Evolutionary conservation across 768 basidiomycete genomes (phyloP), one percentile per base, ranked within the genome.

Genomic region (Termitomyces sp.): DNA sequence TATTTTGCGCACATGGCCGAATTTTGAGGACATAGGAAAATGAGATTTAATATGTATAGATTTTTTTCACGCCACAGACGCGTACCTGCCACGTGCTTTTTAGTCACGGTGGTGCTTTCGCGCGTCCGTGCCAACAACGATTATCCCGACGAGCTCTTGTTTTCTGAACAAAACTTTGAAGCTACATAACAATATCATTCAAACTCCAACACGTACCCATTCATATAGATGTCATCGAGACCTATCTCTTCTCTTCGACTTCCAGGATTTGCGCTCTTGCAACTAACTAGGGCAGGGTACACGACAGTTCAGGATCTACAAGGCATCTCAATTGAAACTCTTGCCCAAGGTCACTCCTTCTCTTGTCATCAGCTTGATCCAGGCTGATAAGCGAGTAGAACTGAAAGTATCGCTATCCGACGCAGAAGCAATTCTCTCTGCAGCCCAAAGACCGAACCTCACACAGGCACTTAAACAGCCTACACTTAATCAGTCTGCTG

Each of bases 401-500:
- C 73, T 86, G 23, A 69, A 72, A 10, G 73, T 86, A 33, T 62
- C 80, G 43, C 60, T 78, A 17, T 63, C 71, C 19, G 75, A 76
- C 28, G 78, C 78, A 8, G 75, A 79, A 60, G 70, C 71, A 5
- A 67, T 87, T 55, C 68, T 85, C 38, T 67, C 73, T 2, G 71
- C 73, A 28, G 70, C 73, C 21, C 75, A 76, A 60, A 67, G 64
- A 23, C 66, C 73, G 37, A 53, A 40, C 47, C 7, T 40, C 33
- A 53, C 57, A 12, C 66, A 60, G 31, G 37, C 63, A 6, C 50
- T 47, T 10, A 58, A 64, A n/a, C 60, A 64, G 31, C 58, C 63
- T 9, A 44, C 71, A 33, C 67, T 79, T 60, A 84, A 82, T 40
- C 87, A 87, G 66, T 77, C 85, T 9, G 87, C 78, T 5, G 79